phyloP scores from a whole-genome alignment of 768 basidiomycete genomes.

The Lentinus tigrinus region DNA sequence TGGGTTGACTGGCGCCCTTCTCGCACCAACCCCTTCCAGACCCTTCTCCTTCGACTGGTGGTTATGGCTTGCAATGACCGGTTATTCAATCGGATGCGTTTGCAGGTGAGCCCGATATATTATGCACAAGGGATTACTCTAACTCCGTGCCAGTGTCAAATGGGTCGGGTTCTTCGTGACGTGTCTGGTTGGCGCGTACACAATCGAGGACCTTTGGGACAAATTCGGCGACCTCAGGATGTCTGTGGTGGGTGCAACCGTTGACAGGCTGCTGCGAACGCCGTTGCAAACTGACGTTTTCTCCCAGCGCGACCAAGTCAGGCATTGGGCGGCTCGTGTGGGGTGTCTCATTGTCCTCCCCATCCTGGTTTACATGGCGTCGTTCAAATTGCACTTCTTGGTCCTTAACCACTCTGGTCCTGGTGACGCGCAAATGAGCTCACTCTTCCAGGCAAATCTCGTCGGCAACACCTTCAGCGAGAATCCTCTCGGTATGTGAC shows the following conservation, averaged over 20 bases:
- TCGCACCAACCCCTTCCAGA: constrained; percentile 44
- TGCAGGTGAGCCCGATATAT: constrained; percentile 57
- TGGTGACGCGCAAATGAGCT: constrained; percentile 98
- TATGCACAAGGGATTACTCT: neutral
- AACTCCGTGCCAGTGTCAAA: constrained; percentile 70
- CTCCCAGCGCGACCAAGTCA: constrained; percentile 75
- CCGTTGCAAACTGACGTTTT: constrained; percentile 3
- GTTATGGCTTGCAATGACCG: constrained; percentile 91
- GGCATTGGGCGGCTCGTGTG: constrained; percentile 89
- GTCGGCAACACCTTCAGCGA: constrained; percentile 90
- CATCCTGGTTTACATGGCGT: constrained; percentile 87
- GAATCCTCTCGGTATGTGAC: constrained; percentile 76
- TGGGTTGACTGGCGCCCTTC: too few species aligned
- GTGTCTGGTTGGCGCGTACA: constrained; percentile 92
- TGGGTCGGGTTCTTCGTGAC: constrained; percentile 96
- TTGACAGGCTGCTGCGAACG: neutral
- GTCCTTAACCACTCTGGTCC: constrained; percentile 93
- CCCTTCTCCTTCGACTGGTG: constrained; percentile 98
- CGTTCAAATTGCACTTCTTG: constrained; percentile 96
- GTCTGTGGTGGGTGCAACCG: constrained; percentile 62
- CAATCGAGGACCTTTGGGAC: constrained; percentile 97
- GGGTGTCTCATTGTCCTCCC: constrained; percentile 87
- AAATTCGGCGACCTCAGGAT: constrained; percentile 96
- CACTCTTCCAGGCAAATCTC: constrained; percentile 95
- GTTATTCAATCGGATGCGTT: constrained; percentile 94